Evolutionary conservation across 2,329 filamentous ascomycete species (phyloP).

Genomic region (Chaetomium globosum): DNA sequence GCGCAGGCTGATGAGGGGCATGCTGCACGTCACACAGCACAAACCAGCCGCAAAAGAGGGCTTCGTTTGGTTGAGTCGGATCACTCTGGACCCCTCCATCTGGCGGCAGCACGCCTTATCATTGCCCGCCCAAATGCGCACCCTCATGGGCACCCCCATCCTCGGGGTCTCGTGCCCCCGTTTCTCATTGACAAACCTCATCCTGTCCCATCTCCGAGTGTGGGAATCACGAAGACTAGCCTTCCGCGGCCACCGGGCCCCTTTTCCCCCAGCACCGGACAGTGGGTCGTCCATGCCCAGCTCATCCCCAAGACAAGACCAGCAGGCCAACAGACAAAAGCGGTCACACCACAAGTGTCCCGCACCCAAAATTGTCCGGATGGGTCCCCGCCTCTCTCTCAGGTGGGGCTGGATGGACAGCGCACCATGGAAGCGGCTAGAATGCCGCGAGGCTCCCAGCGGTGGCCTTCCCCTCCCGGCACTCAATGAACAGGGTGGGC

Average conservation of each 20-base stretch:
- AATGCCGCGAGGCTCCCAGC: conserved; percentile 20
- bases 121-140: neutral
- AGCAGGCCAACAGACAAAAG: neutral
- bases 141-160: conserved; percentile 17
- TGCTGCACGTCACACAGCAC: conserved; percentile 25
- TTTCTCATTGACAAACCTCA: neutral
- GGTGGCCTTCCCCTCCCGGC: neutral
- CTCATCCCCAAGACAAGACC: neutral
- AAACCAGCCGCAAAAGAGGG: conserved; percentile 12
- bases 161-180: conserved; percentile 21
- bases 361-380: conserved; percentile 13
- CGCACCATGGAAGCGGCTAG: conserved; percentile 31
- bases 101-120: neutral
- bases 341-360: conserved; percentile 10
- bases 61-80: conserved; percentile 24
- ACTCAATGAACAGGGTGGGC: neutral
- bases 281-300: conserved; percentile 11
- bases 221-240: conserved; percentile 24
- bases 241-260: conserved; percentile 15
- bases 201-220: conserved; percentile 16
- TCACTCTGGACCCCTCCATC: neutral
- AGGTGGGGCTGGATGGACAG: conserved; percentile 22
- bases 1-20: conserved; percentile 20
- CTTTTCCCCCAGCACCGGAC: neutral
- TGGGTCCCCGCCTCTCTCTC: neutral